phyloP scores from a whole-genome alignment of 371 early-diverging fungal genomes.

The Rhizomucor pusillus region DNA sequence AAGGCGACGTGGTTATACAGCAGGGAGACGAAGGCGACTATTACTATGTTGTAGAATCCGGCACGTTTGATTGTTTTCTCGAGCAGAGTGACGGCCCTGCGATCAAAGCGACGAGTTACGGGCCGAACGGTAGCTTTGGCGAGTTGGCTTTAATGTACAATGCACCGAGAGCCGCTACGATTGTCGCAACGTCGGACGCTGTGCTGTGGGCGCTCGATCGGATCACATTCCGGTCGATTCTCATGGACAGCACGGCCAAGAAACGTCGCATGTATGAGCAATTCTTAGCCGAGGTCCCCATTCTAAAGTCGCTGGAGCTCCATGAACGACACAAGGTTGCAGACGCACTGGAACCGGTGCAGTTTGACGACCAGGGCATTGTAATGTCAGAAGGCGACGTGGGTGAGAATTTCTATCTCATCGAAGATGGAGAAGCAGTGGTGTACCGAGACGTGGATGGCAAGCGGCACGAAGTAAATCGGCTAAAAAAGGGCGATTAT shows the following conservation, averaged over 20 bases:
- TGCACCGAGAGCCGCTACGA: constrained; percentile 87
- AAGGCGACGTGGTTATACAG: constrained; percentile 79
- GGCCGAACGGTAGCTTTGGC: constrained; percentile 77
- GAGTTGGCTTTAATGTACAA: constrained; percentile 93
- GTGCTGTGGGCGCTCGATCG: constrained; percentile 86
- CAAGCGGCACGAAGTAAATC: constrained; percentile 71
- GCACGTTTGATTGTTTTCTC: constrained; percentile 92
- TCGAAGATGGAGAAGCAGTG: constrained; percentile 88
- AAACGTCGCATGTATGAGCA: constrained; percentile 79
- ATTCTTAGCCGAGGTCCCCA: constrained; percentile 71
- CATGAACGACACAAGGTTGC: constrained; percentile 81
- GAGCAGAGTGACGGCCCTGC: constrained; percentile 34
- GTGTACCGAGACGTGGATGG: constrained; percentile 52
- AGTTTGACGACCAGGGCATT: constrained; percentile 63
- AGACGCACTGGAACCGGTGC: constrained; percentile 74
- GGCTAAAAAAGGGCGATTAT: constrained; percentile 61
- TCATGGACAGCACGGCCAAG: constrained; percentile 72
- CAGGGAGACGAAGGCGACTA: constrained; percentile 97
- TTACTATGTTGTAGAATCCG: constrained; percentile 97
- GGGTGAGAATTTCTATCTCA: constrained; percentile 65
- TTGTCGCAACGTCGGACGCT: constrained; percentile 62
- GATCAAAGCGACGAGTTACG: constrained; percentile 63
- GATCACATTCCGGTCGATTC: constrained; percentile 73
- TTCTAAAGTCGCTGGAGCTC: constrained; percentile 61
- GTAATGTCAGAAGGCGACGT: constrained; percentile 73